A percentile compares a stretch with the other conserved stretches of the same genome.
phyloP scores from a whole-genome alignment of 768 basidiomycete species.

The Imleria badia region DNA sequence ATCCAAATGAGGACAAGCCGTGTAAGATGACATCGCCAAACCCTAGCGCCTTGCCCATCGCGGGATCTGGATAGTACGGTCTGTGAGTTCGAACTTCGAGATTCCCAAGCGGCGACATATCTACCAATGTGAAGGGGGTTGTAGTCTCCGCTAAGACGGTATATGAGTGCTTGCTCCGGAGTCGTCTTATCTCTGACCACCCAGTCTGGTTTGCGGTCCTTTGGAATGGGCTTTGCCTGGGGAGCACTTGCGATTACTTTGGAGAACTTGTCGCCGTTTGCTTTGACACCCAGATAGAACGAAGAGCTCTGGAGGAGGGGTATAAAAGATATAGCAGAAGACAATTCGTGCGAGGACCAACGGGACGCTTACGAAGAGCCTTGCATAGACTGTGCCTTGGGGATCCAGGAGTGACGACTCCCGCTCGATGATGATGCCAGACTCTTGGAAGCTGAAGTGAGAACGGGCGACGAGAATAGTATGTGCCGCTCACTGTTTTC shows the following conservation, averaged over 20 bases:
- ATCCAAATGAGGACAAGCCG: slow-evolving; percentile 80
- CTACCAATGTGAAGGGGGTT: slow-evolving; percentile 75
- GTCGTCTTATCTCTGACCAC: slow-evolving; percentile 61
- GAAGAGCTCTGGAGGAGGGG: slow-evolving; percentile 47
- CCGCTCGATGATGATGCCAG: slow-evolving; percentile 67
- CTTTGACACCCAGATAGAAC: slow-evolving; percentile 70
- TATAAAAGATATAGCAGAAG: not conserved
- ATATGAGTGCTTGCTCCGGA: slow-evolving; percentile 65
- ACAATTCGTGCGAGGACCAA: not conserved
- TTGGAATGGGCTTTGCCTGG: slow-evolving; percentile 58
- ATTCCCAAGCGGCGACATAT: slow-evolving; percentile 6
- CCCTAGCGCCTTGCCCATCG: slow-evolving; percentile 66
- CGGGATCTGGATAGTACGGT: slow-evolving; percentile 52
- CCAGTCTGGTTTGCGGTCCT: slow-evolving; percentile 60
- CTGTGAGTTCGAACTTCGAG: not conserved
- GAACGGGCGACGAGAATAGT: not conserved
- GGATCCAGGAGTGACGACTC: slow-evolving; percentile 67
- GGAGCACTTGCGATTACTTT: slow-evolving; percentile 63
- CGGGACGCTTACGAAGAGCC: slow-evolving; percentile 50
- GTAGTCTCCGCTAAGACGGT: slow-evolving; percentile 77
- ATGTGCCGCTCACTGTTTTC: slow-evolving; percentile 69
- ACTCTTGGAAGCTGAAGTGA: slow-evolving; percentile 44
- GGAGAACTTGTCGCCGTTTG: slow-evolving; percentile 58
- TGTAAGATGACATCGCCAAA: slow-evolving; percentile 88
- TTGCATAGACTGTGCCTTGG: slow-evolving; percentile 56